Base-by-base conservation (phyloP, 2,329 filamentous ascomycete genomes). In the Penicillium sp. region DNA sequence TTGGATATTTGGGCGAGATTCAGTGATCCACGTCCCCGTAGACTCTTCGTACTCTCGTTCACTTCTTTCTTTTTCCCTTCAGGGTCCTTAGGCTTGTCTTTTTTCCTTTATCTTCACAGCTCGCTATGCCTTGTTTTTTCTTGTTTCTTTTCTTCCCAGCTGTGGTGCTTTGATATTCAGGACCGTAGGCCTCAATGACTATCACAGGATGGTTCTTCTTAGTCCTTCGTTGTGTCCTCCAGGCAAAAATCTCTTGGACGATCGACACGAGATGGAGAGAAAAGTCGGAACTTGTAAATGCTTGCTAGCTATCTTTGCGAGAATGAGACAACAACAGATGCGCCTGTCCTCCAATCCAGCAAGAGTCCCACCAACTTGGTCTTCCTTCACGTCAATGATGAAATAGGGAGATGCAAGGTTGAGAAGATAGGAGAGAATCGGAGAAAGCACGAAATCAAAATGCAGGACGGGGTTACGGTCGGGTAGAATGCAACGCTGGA, bases 231-330 rank as follows among this genome's bases (percentile, higher is more conserved):
- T 58, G 55, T 47, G 50, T 53, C 54, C 49, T 50, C 45, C 49
- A 44, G 57, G 53, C 50, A 45, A 46, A 46, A 34, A 47, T 56
- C 57, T 59, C 58, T 54, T 61, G 61, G 54, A 61, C 56, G 49
- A 59, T 57, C 61, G 61, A 61, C 50, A 55, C 49, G 58, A 64
- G 59, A 63, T 63, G 61, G 59, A 66, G 61, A 62, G 52, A 60
- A 63, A 57, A 61, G 64, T 61, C 65, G 60, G 54, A 68, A 66
- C 57, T 68, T 69, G 65, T 69, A 67, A 70, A 71, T 70, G 67
- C 62, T 71, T 69, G 66, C 68, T 72, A 71, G 68, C 69, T 71
- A 71, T 65, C 59, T 67, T 66, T 55, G 64, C 62, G 65, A 64
- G 62, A 66, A 55, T 59, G 61, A 66, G 59, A 66, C 59, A 66